Conservation (phyloP, 2,329 filamentous ascomycete genomes). For the Microcera coccophila region DNA sequence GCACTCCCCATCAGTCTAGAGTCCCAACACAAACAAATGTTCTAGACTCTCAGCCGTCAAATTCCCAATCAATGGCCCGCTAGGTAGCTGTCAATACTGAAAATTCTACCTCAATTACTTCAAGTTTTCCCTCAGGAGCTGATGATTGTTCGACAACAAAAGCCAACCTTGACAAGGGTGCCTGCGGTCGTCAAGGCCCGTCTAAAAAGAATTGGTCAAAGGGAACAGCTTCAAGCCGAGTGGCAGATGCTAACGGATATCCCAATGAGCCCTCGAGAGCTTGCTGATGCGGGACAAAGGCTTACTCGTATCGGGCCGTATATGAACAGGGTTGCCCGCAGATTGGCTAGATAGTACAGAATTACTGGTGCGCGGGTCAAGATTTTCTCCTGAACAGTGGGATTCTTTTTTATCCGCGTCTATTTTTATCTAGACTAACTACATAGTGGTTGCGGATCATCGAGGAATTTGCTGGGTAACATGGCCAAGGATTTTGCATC, state of each 20-base stretch:
- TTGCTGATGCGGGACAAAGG: conserved; percentile 42
- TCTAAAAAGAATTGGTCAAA: conserved; percentile 35
- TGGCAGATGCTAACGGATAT: conserved; percentile 45
- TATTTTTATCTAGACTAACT: conserved; percentile 29
- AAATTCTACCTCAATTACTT: conserved; percentile 30
- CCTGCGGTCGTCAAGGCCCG: conserved; percentile 20
- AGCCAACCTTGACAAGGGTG: conserved; percentile 25
- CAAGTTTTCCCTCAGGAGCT: conserved; percentile 35
- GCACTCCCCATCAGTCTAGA: conserved; percentile 27
- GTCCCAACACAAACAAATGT: conserved; percentile 25
- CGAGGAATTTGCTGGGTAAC: conserved; percentile 53
- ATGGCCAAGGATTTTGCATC: conserved; percentile 51
- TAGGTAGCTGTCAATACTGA: conserved; percentile 23
- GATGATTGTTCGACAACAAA: conserved; percentile 34
- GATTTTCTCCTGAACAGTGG: conserved; percentile 52
- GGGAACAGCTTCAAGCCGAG: conserved; percentile 38
- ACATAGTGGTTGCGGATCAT: conserved; percentile 49
- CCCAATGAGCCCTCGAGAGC: conserved; percentile 43
- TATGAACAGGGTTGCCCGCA: conserved; percentile 43
- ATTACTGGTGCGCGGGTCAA: conserved; percentile 46
- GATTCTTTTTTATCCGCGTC: conserved; percentile 16
- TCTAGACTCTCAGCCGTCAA: conserved; percentile 19
- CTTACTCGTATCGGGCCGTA: conserved; percentile 40
- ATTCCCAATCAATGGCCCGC: conserved; percentile 28
- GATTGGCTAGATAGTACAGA: conserved; percentile 46